These are phyloP conservation scores for Xylaria flabelliformis DNA, from an alignment of 495 filamentous ascomycete species.

Conservation along the genomic window DNA sequence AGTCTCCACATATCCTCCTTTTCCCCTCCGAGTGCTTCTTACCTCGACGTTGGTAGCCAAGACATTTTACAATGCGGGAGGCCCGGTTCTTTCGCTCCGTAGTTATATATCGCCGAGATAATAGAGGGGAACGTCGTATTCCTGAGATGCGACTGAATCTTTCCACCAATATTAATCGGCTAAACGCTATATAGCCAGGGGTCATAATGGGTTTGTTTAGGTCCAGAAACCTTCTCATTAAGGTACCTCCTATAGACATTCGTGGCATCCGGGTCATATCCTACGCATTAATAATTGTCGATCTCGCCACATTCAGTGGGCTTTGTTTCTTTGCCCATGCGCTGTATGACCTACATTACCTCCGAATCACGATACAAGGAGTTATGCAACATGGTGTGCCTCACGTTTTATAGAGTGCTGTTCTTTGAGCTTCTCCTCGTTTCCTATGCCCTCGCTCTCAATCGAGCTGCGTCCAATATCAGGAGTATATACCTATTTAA, in stretches of 20 bases:
- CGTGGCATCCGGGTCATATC: not conserved
- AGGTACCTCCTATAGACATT: not conserved
- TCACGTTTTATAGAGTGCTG: slow-evolving; percentile 30
- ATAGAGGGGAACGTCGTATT: slow-evolving; percentile 18
- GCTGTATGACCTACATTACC: not conserved
- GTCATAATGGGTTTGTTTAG: not conserved
- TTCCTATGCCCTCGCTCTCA: slow-evolving; percentile 27
- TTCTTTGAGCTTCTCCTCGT: slow-evolving; percentile 37
- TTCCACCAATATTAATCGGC: slow-evolving; percentile 25
- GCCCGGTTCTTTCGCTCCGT: not conserved
- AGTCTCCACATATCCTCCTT: not conserved
- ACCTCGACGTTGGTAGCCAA: not conserved
- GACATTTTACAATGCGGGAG: not conserved
- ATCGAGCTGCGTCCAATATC: slow-evolving; percentile 32
- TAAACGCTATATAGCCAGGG: slow-evolving; percentile 14
- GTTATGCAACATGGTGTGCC: slow-evolving; percentile 27
- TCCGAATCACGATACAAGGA: not conserved
- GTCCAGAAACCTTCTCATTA: not conserved
- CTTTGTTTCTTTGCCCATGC: not conserved
- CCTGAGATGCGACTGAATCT: not conserved
- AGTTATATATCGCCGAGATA: not conserved
- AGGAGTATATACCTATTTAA: slow-evolving; percentile 52
- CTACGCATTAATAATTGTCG: not conserved
- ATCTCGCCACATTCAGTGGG: not conserved
- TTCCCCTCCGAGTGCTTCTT: not conserved